Percentiles rank a stretch among this genome's conserved stretches.
These are phyloP conservation scores for Cladophialophora chaetospira DNA, from an alignment of 2,329 filamentous ascomycete species.

Conservation along the genomic window DNA sequence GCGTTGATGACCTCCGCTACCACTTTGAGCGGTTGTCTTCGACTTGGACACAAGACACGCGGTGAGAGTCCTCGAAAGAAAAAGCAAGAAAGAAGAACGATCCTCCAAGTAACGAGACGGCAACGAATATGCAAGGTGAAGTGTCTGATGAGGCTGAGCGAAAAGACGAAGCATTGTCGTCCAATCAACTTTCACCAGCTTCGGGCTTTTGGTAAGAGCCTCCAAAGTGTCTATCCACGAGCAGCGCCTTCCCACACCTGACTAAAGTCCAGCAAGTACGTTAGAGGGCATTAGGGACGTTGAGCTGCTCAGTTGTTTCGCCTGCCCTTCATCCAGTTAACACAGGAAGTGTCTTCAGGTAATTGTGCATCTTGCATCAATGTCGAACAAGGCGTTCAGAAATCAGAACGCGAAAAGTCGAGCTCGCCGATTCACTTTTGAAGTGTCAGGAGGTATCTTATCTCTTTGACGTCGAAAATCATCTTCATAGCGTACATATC, in stretches of 20 bases:
- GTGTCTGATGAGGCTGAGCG: not conserved
- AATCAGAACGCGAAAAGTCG: not conserved
- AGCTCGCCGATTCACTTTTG: not conserved
- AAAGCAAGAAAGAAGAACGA: no score
- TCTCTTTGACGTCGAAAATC: not conserved
- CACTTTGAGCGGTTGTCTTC: no score
- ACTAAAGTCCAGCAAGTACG: no score
- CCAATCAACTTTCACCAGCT: not conserved
- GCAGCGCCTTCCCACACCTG: no score
- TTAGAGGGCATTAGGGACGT: no score
- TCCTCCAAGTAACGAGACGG: not conserved
- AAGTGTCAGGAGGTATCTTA: not conserved
- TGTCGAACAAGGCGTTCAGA: not conserved
- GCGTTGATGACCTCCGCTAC: no score
- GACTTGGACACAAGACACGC: no score
- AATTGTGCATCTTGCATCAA: not conserved
- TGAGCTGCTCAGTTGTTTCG: no score
- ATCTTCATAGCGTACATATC: not conserved
- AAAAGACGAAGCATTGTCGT: not conserved
- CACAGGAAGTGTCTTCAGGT: no score
- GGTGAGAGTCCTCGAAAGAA: not conserved
- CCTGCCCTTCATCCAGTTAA: no score
- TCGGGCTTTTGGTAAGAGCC: not conserved
- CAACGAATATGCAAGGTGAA: not conserved
- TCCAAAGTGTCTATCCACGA: no score